Conservation (phyloP, 192 early-diverging fungal genomes). For the Phycomyces blakesleeanus region DNA sequence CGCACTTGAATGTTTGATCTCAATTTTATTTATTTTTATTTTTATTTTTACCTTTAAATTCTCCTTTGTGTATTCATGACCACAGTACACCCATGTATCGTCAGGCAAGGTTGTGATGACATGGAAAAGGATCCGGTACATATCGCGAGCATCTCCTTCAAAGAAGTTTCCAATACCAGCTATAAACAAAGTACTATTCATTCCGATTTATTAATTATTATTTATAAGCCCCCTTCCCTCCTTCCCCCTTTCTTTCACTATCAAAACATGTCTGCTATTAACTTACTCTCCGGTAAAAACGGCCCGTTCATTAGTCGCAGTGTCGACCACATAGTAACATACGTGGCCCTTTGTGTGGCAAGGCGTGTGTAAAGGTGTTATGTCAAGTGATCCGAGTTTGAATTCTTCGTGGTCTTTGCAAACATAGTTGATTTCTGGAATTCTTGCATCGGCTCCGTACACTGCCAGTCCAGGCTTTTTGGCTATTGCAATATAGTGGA, state of each 20-base stretch:
- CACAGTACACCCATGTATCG: conserved; percentile 61
- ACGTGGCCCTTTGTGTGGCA: conserved; percentile 91
- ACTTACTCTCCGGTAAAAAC: conserved; percentile 80
- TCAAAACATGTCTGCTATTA: no score
- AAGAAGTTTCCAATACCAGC: conserved; percentile 56
- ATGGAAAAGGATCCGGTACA: conserved; percentile 54
- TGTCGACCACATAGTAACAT: conserved; percentile 74
- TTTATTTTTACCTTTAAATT: conserved; percentile 43
- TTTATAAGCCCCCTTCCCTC: no score
- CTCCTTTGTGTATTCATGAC: conserved; percentile 52
- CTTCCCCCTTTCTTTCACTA: neutral
- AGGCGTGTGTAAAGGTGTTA: conserved; percentile 72
- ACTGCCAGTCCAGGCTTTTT: conserved; percentile 61
- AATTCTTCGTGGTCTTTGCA: conserved; percentile 75
- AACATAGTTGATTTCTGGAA: conserved; percentile 73
- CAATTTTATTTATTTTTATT: no score
- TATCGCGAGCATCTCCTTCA: conserved; percentile 56
- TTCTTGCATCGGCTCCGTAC: conserved; percentile 85
- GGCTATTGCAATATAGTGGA: conserved; percentile 10
- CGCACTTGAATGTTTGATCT: no score
- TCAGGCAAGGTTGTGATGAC: conserved; percentile 51
- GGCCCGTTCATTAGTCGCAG: conserved; percentile 50
- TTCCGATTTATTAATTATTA: neutral
- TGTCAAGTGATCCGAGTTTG: conserved; percentile 65
- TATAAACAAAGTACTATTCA: conserved; percentile 44